A percentile compares a stretch with the other conserved stretches of the same genome.
phyloP scores from a whole-genome alignment of 2,329 filamentous ascomycete species.

The Diaporthe citri region DNA sequence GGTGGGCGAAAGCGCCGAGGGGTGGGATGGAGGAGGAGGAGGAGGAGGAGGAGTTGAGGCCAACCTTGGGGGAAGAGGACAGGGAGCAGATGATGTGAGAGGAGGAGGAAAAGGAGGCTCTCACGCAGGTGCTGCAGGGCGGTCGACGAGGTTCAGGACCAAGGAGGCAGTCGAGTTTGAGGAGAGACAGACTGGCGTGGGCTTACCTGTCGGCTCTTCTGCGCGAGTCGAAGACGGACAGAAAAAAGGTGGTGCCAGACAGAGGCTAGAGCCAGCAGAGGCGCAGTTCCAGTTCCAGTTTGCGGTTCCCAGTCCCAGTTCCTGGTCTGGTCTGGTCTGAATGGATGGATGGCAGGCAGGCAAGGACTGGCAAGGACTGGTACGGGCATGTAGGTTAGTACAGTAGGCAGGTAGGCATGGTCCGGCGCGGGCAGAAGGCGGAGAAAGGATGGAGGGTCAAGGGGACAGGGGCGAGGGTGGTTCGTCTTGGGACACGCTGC shows the following conservation, averaged over 20 bases:
- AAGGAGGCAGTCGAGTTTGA: slow-evolving; percentile 20
- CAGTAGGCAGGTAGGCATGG: neutral
- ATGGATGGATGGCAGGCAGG: slow-evolving; percentile 15
- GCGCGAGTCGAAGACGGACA: slow-evolving; percentile 36
- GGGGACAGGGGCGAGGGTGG: slow-evolving; percentile 31
- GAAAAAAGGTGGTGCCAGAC: slow-evolving; percentile 40
- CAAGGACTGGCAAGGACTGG: slow-evolving; percentile 10
- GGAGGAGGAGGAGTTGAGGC: slow-evolving; percentile 25
- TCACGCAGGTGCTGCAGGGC: slow-evolving; percentile 29
- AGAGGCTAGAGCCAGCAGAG: slow-evolving; percentile 36
- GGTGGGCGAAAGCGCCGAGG: slow-evolving; percentile 14
- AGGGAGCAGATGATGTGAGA: neutral
- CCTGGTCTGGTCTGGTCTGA: slow-evolving; percentile 19
- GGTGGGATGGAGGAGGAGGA: slow-evolving; percentile 27
- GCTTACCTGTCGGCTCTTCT: slow-evolving; percentile 29
- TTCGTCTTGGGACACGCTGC: slow-evolving; percentile 32
- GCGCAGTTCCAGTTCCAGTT: slow-evolving; percentile 30
- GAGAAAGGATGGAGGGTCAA: slow-evolving; percentile 36
- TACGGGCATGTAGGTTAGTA: neutral
- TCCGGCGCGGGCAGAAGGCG: slow-evolving; percentile 27
- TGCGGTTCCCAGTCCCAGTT: slow-evolving; percentile 24
- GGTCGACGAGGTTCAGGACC: slow-evolving; percentile 18
- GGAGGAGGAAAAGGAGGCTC: slow-evolving; percentile 16
- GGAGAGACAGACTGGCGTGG: slow-evolving; percentile 26
- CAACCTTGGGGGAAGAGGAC: neutral